Conservation (phyloP, 2,329 filamentous ascomycete species). For the Colletotrichum sojae region DNA sequence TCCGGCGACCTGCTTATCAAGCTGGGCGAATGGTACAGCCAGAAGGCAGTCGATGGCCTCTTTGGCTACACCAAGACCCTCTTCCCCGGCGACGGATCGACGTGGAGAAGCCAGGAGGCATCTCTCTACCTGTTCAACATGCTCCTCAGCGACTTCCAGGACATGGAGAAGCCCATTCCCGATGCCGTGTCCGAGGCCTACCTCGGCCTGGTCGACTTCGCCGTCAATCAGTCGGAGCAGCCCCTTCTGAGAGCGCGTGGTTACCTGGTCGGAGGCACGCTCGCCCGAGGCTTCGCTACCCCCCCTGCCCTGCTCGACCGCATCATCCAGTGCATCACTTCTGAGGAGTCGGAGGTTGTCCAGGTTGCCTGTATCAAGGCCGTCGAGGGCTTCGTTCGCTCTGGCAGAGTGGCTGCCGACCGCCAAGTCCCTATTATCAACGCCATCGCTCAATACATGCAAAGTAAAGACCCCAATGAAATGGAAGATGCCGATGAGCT, state of each 20-base stretch:
- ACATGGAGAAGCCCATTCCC: slow-evolving; percentile 80
- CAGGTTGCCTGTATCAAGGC: slow-evolving; percentile 93
- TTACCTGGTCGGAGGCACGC: slow-evolving; percentile 85
- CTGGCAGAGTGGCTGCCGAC: slow-evolving; percentile 65
- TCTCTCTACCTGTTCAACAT: slow-evolving; percentile 89
- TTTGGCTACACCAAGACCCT: slow-evolving; percentile 82
- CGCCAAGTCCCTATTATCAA: slow-evolving; percentile 73
- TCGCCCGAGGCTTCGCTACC: slow-evolving; percentile 78
- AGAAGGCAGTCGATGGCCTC: slow-evolving; percentile 82
- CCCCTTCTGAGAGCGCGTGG: slow-evolving; percentile 88
- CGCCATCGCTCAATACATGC: slow-evolving; percentile 81
- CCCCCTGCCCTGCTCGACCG: slow-evolving; percentile 78
- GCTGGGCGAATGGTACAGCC: slow-evolving; percentile 88
- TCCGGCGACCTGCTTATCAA: slow-evolving; percentile 95
- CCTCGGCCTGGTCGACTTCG: slow-evolving; percentile 83
- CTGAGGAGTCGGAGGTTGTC: slow-evolving; percentile 87
- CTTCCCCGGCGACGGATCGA: slow-evolving; percentile 69
- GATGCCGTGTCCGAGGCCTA: slow-evolving; percentile 80
- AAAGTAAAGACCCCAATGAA: slow-evolving; percentile 84
- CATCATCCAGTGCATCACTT: slow-evolving; percentile 81
- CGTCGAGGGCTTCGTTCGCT: slow-evolving; percentile 76
- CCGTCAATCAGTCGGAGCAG: slow-evolving; percentile 78
- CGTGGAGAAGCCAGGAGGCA: slow-evolving; percentile 81
- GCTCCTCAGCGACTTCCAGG: slow-evolving; percentile 85
- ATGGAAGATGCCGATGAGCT: slow-evolving; percentile 92